Evolutionary conservation across 306 rosid genomes (phyloP).

Genomic region (Dicorynia guianensis): DNA sequence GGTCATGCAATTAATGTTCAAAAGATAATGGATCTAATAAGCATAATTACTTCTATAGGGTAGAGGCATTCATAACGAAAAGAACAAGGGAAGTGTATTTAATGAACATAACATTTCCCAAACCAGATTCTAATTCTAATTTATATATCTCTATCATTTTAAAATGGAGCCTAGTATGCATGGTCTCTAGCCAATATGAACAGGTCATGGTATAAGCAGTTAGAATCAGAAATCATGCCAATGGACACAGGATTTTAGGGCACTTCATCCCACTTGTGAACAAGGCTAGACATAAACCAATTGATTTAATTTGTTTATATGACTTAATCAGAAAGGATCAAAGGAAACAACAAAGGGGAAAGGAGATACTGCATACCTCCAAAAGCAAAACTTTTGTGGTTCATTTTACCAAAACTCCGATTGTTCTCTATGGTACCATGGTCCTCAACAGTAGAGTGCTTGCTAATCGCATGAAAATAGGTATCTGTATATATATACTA

Average conservation of each 20-base stretch:
- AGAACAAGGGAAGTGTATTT: neutral
- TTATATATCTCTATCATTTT: neutral
- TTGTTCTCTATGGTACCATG: neutral
- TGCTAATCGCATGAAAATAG: neutral
- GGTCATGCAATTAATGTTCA: neutral
- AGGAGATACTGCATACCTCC: neutral
- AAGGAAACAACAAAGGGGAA: neutral
- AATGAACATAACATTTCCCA: neutral
- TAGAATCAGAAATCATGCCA: neutral
- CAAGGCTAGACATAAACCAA: neutral
- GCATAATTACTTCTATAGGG: neutral
- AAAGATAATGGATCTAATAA: neutral
- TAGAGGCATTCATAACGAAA: constrained; percentile 13
- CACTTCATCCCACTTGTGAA: neutral
- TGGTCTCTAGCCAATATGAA: neutral
- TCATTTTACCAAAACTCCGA: neutral
- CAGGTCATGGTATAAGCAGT: neutral
- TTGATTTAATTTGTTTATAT: neutral
- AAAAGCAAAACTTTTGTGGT: neutral
- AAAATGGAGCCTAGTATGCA: neutral
- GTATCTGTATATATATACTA: neutral
- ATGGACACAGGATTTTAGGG: neutral
- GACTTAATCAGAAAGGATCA: neutral
- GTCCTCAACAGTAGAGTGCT: neutral
- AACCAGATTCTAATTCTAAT: neutral